Evolutionary conservation across 75 land plant species (phyloP), one percentile per base, ranked within the genome.

Genomic region (Pseudotsuga menziesii): DNA sequence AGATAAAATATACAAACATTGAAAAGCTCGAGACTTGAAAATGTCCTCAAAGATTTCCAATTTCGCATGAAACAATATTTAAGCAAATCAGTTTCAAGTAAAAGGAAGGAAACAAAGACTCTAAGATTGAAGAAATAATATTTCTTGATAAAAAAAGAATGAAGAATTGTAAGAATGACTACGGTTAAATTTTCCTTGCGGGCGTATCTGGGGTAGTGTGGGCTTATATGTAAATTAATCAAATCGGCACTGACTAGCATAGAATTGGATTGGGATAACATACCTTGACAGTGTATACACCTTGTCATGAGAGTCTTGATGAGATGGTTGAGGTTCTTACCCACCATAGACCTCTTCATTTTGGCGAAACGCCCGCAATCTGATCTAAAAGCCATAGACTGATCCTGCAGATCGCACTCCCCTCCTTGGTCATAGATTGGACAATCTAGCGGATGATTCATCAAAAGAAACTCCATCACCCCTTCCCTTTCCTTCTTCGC

Each of bases 401-500:
- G 98, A 81, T 97, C 99, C 84, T 97, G 99, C 3, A 97, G 88
- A 79, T 97, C 99, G 77, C 99, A 97, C 75, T 97, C 99, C 25
- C 99, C 99, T 56, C 99, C 99, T 79, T 97, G 99, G 75, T 97
- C 99, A 79, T 98, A 97, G 77, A 97, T 97, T 36, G 99, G 99
- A 75, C 99, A 97, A 79, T 97, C 99, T 78, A 97, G 67, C 2
- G 99, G 99, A 83, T 97, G 99, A 80, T 97, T 97, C 87, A 95
- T 89, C 83, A 97, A 71, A 69, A 97, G 79, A 75, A 97, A 97
- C 85, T 97, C 99, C 99, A 97, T 97, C 23, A 97, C 98, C 29
- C 99, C 99, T 82, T 97, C 99, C 44, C 99, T 81, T 2, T 98
- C 99, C 87, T 97, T 97, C 77, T 92, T 90, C 23, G 92, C 95